Conservation (phyloP, 805 yeast species). For the Saturnispora dispora region DNA sequence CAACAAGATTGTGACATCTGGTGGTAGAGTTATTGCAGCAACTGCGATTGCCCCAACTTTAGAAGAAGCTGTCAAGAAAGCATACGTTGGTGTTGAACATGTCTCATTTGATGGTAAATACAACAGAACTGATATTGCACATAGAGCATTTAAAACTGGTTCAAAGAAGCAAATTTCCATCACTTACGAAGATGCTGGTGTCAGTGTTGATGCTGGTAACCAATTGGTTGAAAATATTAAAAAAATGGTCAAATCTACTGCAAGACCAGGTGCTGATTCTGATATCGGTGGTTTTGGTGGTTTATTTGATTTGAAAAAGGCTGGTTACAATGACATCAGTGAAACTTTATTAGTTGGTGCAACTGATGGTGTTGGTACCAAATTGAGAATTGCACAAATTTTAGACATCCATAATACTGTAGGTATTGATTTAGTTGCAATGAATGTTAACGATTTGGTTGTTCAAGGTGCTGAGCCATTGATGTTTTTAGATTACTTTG, state of each 20-base stretch:
- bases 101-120: slow-evolving; percentile 69
- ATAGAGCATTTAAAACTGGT: slow-evolving; percentile 74
- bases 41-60: slow-evolving; percentile 75
- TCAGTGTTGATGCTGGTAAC: slow-evolving; percentile 94
- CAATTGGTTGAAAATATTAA: slow-evolving; percentile 83
- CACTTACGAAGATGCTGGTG: slow-evolving; percentile 95
- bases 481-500: slow-evolving; percentile 91
- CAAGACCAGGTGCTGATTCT: slow-evolving; percentile 93
- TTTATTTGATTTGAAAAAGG: slow-evolving; percentile 77
- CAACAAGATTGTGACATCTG: slow-evolving; percentile 60
- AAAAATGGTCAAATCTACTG: slow-evolving; percentile 81
- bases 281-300: slow-evolving; percentile 99
- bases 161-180: slow-evolving; percentile 33
- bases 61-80: slow-evolving; percentile 73
- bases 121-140: slow-evolving; percentile 90
- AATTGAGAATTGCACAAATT: slow-evolving; percentile 87
- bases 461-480: slow-evolving; percentile 99
- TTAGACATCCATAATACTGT: slow-evolving; percentile 91
- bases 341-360: slow-evolving; percentile 89
- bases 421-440: slow-evolving; percentile 96
- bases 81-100: slow-evolving; percentile 75
- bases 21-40: slow-evolving; percentile 96
- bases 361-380: slow-evolving; percentile 99
- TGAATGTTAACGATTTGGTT: slow-evolving; percentile 96
- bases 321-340: slow-evolving; percentile 69